phyloP scores from a whole-genome alignment of 2,329 filamentous ascomycete genomes.

The Epichloe gansuensis region DNA sequence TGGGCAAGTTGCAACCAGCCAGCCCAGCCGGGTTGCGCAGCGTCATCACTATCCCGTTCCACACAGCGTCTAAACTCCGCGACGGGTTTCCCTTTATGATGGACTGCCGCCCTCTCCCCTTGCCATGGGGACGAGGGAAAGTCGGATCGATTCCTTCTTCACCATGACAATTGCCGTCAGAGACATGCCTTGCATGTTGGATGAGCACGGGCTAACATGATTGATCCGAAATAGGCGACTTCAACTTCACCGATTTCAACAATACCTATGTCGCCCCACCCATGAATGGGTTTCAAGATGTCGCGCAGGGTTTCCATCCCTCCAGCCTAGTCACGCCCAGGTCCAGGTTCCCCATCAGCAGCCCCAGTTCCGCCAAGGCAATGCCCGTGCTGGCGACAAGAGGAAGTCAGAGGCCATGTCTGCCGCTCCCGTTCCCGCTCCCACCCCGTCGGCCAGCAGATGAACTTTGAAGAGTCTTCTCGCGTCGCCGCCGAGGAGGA shows the following conservation, averaged over 20 bases:
- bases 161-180: too few relatives aligned
- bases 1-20: background rate
- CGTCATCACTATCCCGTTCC: background rate
- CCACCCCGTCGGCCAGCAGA: slow-evolving; percentile 22
- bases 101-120: background rate
- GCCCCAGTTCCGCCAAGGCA: slow-evolving; percentile 19
- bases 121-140: background rate
- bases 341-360: slow-evolving; percentile 26
- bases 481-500: slow-evolving; percentile 74
- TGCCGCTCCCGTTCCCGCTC: slow-evolving; percentile 12
- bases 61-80: background rate
- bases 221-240: slow-evolving; percentile 42
- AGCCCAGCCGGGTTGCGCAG: background rate
- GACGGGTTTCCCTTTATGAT: background rate
- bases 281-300: slow-evolving; percentile 28
- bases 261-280: slow-evolving; percentile 38
- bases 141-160: too few relatives aligned
- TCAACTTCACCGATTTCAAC: slow-evolving; percentile 43
- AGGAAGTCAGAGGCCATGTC: slow-evolving; percentile 31
- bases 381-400: slow-evolving; percentile 28
- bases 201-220: slow-evolving; percentile 4
- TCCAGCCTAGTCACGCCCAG: slow-evolving; percentile 40
- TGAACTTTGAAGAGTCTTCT: slow-evolving; percentile 57
- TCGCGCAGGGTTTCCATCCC: slow-evolving; percentile 32
- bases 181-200: background rate